Evolutionary conservation across 2,329 filamentous ascomycete genomes (phyloP).

Genomic region (Tolypocladium guangdongense): DNA sequence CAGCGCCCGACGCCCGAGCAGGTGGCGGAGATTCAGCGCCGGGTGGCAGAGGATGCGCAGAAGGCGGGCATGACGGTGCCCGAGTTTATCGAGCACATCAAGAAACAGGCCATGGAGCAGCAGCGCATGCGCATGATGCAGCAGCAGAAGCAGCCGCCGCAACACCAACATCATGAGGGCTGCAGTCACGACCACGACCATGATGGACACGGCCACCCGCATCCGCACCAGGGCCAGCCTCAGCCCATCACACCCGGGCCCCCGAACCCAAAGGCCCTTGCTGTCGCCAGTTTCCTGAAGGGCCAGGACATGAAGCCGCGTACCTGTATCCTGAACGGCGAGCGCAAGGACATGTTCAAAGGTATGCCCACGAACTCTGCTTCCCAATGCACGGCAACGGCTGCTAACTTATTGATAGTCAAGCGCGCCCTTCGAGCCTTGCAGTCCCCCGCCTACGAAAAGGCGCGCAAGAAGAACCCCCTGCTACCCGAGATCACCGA

Average conservation of each 20-base stretch:
- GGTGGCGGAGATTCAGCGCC: constrained; percentile 71
- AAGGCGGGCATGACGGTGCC: constrained; percentile 77
- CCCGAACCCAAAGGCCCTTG: constrained; percentile 79
- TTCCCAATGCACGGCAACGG: neutral
- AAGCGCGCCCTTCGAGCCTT: constrained; percentile 91
- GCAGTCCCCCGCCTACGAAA: constrained; percentile 79
- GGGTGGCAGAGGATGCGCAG: constrained; percentile 71
- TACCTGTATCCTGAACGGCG: constrained; percentile 88
- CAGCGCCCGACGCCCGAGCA: constrained; percentile 68
- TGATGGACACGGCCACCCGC: constrained; percentile 11
- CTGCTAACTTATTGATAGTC: constrained; percentile 43
- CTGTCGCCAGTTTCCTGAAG: constrained; percentile 79
- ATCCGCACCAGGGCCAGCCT: constrained; percentile 32
- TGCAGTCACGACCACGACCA: constrained; percentile 10
- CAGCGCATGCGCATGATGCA: constrained; percentile 36
- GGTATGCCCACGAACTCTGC: constrained; percentile 37
- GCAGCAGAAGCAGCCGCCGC: constrained; percentile 25
- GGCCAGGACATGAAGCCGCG: constrained; percentile 77
- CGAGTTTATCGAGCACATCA: constrained; percentile 66
- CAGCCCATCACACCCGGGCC: constrained; percentile 67
- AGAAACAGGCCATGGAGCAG: constrained; percentile 42
- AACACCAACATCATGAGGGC: neutral
- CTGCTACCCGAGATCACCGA: constrained; percentile 81
- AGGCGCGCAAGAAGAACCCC: constrained; percentile 81
- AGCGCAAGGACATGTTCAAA: constrained; percentile 97